Base-by-base conservation (phyloP, 1,284 basidiomycete species). In the Microbotryum silenes-acaulis region DNA sequence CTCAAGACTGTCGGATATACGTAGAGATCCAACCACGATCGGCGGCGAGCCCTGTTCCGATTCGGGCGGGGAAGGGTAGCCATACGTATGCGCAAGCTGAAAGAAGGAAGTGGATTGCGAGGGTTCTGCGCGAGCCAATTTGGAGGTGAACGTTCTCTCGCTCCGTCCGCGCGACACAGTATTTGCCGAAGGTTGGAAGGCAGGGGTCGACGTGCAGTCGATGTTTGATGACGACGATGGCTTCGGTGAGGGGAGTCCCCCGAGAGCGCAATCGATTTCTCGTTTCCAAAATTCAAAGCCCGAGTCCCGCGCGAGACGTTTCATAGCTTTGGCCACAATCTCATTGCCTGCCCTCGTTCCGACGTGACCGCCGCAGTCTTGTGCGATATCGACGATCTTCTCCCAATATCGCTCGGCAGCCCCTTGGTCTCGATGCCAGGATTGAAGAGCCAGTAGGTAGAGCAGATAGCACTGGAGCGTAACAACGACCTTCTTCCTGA, bases 371-470 rank as follows among this genome's bases (percentile, higher is more conserved):
- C 51, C 51, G n/a, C 25, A 25, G n/a, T 25, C 25, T 9, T 33
- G 27, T 31, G 51, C 51, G 27, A 53, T 33, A 16, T 23, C 6
- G 9, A 53, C 31, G 10, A 31, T 33, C 51, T 25, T 29, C 25
- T 16, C 10, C 51, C 51, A 53, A 31, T 14, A 53, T 12, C 4
- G 31, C n/a, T 27, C 23, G 23, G 51, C 51, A 14, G 20, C 23
- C 25, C 20, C 51, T 33, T 33, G 18, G 9, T 33, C 25, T 23
- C 27, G 51, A 53, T 25, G 51, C 51, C 51, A 53, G 12, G 51
- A 3, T 53, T 53, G 51, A 33, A 53, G 51, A 18, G 51, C 51
- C 6, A 53, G 51, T 12, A 53, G 14, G 51, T 53, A 53, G 21
- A 53, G 51, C 21, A 33, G 16, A 23, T 33, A 29, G n/a, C 12